These are phyloP conservation scores for Tubosaeta sp. DNA, from an alignment of 768 basidiomycete species.

Conservation along the genomic window DNA sequence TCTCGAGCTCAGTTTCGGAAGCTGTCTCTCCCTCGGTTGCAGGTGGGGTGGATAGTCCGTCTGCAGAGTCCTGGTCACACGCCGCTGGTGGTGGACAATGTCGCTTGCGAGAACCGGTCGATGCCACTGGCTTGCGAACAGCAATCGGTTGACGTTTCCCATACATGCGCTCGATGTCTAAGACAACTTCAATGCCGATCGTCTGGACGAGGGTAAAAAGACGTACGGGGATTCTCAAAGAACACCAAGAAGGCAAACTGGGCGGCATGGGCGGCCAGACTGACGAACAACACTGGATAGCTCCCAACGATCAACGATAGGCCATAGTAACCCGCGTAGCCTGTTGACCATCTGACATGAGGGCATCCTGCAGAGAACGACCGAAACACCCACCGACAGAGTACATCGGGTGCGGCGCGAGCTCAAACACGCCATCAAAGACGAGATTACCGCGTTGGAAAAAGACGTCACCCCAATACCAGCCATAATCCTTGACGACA, in stretches of 20 bases:
- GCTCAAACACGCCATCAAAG: slow-evolving; percentile 97
- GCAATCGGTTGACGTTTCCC: slow-evolving; percentile 90
- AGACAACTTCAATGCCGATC: background rate
- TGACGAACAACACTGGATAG: slow-evolving; percentile 88
- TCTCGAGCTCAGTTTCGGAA: slow-evolving; percentile 67
- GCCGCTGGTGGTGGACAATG: slow-evolving; percentile 5
- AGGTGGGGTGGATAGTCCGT: slow-evolving; percentile 50
- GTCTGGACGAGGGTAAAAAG: background rate
- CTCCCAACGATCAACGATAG: slow-evolving; percentile 87
- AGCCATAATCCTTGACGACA: slow-evolving; percentile 97
- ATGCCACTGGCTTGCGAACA: slow-evolving; percentile 63
- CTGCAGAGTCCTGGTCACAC: slow-evolving; percentile 23
- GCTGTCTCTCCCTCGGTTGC: slow-evolving; percentile 70
- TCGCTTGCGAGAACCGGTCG: slow-evolving; percentile 19
- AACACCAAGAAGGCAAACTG: slow-evolving; percentile 95
- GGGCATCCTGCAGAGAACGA: background rate
- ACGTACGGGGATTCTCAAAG: slow-evolving; percentile 96
- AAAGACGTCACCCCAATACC: slow-evolving; percentile 96
- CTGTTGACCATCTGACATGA: slow-evolving; percentile 34
- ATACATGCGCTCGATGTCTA: slow-evolving; percentile 92
- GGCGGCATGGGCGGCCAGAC: slow-evolving; percentile 89
- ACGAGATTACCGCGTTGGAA: slow-evolving; percentile 91
- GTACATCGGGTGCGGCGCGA: slow-evolving; percentile 95
- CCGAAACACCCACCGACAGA: slow-evolving; percentile 56
- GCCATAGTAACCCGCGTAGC: slow-evolving; percentile 98